Conservation (phyloP, 2,329 filamentous ascomycete genomes). For the Diaporthe sp. region DNA sequence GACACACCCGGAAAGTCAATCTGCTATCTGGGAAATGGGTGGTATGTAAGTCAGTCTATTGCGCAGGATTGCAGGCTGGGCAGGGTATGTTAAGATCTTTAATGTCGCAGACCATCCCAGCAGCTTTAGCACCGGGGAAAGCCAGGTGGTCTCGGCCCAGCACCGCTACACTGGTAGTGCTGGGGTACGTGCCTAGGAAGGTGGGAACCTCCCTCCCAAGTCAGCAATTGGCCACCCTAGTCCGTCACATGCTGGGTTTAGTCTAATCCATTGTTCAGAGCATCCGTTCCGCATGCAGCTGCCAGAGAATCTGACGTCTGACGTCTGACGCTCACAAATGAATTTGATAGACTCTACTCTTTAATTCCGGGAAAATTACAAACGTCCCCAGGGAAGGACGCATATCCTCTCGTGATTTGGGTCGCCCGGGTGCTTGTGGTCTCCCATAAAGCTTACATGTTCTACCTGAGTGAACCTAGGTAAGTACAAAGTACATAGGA, state of each 20-base stretch:
- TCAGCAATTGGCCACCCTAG: background rate
- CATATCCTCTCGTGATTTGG: background rate
- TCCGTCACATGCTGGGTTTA: constrained; percentile 22
- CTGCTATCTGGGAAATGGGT: constrained; percentile 24
- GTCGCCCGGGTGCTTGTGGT: background rate
- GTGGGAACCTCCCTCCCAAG: background rate
- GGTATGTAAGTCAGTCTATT: constrained; percentile 10
- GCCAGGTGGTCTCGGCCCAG: constrained; percentile 28
- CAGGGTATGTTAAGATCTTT: constrained; percentile 23
- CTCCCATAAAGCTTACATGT: background rate
- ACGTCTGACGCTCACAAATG: background rate
- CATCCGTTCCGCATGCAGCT: background rate
- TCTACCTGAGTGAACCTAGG: background rate
- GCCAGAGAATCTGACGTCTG: no score
- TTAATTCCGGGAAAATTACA: background rate
- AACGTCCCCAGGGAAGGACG: background rate
- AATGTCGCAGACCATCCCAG: constrained; percentile 24
- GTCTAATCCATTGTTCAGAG: background rate
- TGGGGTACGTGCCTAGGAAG: background rate
- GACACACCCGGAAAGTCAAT: constrained; percentile 16
- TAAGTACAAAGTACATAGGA: background rate
- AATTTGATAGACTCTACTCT: no score
- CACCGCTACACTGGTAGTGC: constrained; percentile 7
- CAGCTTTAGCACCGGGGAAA: background rate
- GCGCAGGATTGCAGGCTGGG: constrained; percentile 10